These are phyloP conservation scores for Aspergillus sclerotialis DNA, from an alignment of 2,329 filamentous ascomycete species.

Conservation along the genomic window DNA sequence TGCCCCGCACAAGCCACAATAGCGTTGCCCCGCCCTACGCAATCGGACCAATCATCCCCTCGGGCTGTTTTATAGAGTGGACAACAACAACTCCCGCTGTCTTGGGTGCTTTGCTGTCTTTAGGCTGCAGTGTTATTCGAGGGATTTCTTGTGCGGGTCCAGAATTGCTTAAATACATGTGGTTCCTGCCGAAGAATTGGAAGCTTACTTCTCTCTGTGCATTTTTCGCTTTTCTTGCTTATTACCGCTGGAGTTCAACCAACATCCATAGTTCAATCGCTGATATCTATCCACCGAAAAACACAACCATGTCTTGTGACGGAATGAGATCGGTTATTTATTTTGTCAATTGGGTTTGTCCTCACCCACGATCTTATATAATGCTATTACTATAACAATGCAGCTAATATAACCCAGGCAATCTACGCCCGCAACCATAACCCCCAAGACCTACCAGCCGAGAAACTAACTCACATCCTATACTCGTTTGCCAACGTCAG, in stretches of 20 bases:
- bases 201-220: neutral
- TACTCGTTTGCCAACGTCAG: constrained; percentile 85
- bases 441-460: constrained; percentile 70
- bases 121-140: too few species aligned
- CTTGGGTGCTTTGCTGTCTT: too few species aligned
- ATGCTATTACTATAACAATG: too few species aligned
- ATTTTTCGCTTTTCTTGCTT: neutral
- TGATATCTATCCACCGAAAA: too few species aligned
- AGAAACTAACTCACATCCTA: constrained; percentile 77
- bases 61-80: neutral
- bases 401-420: constrained; percentile 44
- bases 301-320: too few species aligned
- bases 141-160: too few species aligned
- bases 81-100: neutral
- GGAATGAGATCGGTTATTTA: constrained; percentile 34
- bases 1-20: neutral
- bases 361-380: neutral
- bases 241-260: neutral
- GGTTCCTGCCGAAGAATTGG: too few species aligned
- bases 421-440: constrained; percentile 79
- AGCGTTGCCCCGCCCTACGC: neutral
- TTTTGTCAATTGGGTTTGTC: constrained; percentile 39
- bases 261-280: too few species aligned
- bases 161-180: too few species aligned
- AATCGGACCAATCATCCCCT: neutral